A percentile compares a stretch with the other conserved stretches of the same genome.
Conservation (phyloP, 345 rosid species). For the Camelina hispida region DNA sequence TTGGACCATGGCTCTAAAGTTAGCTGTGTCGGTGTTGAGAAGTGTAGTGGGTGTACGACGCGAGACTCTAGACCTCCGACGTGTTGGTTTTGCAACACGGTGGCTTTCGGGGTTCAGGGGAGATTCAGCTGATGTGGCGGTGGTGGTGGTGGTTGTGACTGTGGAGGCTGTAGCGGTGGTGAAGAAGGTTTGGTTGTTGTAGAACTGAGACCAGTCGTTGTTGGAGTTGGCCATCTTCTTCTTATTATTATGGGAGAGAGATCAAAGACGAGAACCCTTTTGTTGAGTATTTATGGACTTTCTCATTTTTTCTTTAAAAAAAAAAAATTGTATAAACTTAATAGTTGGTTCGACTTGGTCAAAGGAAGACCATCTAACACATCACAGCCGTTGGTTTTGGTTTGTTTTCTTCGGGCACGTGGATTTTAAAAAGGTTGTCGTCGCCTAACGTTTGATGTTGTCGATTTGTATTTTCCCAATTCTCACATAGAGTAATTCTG, state of each 20-base stretch:
- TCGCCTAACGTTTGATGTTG: slow-evolving; percentile 33
- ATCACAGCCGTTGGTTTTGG: slow-evolving; percentile 38
- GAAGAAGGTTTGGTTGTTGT: slow-evolving; percentile 44
- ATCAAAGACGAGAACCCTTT: slow-evolving; percentile 17
- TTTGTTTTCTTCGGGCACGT: slow-evolving; percentile 23
- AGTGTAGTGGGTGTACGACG: slow-evolving; percentile 93
- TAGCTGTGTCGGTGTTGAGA: slow-evolving; percentile 77
- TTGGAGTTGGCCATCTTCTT: slow-evolving; percentile 46
- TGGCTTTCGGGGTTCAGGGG: slow-evolving; percentile 23
- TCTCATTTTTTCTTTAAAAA: neutral
- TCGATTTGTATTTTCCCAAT: slow-evolving; percentile 21
- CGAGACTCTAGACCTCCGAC: slow-evolving; percentile 85
- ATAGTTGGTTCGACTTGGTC: slow-evolving; percentile 30
- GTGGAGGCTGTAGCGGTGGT: slow-evolving; percentile 41
- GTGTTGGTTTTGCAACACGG: slow-evolving; percentile 57
- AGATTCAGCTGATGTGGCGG: slow-evolving; percentile 40
- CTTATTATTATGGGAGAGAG: slow-evolving; percentile 12
- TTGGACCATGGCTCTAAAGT: slow-evolving; percentile 97
- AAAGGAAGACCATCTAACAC: slow-evolving; percentile 39
- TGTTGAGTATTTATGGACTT: slow-evolving; percentile 39
- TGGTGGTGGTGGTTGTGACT: slow-evolving; percentile 32
- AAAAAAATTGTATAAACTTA: too few species aligned
- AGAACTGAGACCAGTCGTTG: slow-evolving; percentile 44
- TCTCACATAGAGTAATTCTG: neutral
- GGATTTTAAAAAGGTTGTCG: neutral